phyloP scores from a whole-genome alignment of 2,329 filamentous ascomycete species.

The Colletotrichum liaoningense region DNA sequence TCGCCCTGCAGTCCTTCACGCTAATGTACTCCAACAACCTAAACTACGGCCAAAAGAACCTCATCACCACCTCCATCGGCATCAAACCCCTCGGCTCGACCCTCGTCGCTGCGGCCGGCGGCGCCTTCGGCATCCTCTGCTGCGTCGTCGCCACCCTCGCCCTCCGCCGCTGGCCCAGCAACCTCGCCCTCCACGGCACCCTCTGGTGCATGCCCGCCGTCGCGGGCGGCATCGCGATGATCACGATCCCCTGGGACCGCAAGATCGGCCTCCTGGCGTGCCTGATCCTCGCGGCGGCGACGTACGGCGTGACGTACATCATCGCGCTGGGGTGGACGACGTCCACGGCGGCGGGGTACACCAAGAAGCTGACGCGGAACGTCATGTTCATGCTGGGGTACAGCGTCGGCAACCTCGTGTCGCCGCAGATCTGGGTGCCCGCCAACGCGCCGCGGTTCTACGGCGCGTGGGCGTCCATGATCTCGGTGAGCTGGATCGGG shows the following conservation, averaged over 20 bases:
- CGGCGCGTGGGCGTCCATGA: conserved; percentile 45
- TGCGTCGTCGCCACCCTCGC: conserved; percentile 47
- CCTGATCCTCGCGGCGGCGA: conserved; percentile 44
- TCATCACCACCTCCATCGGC: conserved; percentile 48
- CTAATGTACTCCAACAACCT: conserved; percentile 52
- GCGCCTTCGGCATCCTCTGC: conserved; percentile 46
- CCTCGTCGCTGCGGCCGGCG: conserved; percentile 50
- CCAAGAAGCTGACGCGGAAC: conserved; percentile 56
- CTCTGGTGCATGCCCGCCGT: conserved; percentile 47
- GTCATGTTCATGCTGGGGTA: conserved; percentile 52
- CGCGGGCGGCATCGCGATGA: conserved; percentile 45
- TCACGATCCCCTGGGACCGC: conserved; percentile 43
- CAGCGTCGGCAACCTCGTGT: conserved; percentile 49
- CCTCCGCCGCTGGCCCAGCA: conserved; percentile 44
- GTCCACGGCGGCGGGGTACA: conserved; percentile 50
- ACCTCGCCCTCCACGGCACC: conserved; percentile 44
- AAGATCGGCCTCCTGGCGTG: conserved; percentile 45
- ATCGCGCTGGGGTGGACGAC: conserved; percentile 51
- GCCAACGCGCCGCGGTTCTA: conserved; percentile 45
- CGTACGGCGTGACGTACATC: conserved; percentile 49
- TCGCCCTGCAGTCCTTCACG: conserved; percentile 45
- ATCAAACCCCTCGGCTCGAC: conserved; percentile 51
- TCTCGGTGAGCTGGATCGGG: conserved; percentile 47
- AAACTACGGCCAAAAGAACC: conserved; percentile 52
- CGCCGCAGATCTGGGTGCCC: conserved; percentile 48